Evolutionary conservation across 1,284 basidiomycete genomes (phyloP), one percentile per base, ranked within the genome.

Genomic region (Heterobasidion annosum): DNA sequence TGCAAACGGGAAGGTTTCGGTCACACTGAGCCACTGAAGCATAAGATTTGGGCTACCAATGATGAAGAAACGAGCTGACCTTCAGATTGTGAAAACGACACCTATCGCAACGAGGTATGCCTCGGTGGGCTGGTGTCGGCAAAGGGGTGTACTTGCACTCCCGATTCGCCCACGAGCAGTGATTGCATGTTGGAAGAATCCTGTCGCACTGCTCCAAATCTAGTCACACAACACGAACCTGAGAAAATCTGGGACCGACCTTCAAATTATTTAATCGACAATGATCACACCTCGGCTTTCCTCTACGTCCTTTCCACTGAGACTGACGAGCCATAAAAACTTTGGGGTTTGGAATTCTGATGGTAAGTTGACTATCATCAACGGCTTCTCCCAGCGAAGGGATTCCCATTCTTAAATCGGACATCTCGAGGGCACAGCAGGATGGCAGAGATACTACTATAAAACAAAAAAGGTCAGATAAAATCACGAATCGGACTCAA

Each of bases 101-200:
- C 51, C 78, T 74, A 71, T 86, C 83, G 56, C 85, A 87, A 54
- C 84, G 73, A 42, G 85, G 84, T 58, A 87, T 85, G 25, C 85
- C 84, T 57, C 85, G 75, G 65, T 87, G 84, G 44, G 84, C 83
- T 44, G 84, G 85, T 10, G 83, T 86, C 10, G 83, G 84, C 44
- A 85, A 66, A 50, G 83, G 83, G 15, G 85, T 86, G 64, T 87
- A 87, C 65, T 75, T 79, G 67, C 84, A 87, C 57, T 83, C 80
- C 58, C 78, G 76, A 55, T 73, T 74, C 9, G 76, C 74, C 79
- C 79, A 84, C n/a, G 77, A 74, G 57, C 84, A 87, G 62, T 86
- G 79, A 62, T 85, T 85, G 64, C 84, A 87, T n/a, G 75, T 75
- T 45, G 84, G 84, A 48, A 83, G 72, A 35, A 82, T 79, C 57